Evolutionary conservation across 2,329 filamentous ascomycete genomes (phyloP), one percentile per base, ranked within the genome.

Genomic region (Rutstroemia sp.): DNA sequence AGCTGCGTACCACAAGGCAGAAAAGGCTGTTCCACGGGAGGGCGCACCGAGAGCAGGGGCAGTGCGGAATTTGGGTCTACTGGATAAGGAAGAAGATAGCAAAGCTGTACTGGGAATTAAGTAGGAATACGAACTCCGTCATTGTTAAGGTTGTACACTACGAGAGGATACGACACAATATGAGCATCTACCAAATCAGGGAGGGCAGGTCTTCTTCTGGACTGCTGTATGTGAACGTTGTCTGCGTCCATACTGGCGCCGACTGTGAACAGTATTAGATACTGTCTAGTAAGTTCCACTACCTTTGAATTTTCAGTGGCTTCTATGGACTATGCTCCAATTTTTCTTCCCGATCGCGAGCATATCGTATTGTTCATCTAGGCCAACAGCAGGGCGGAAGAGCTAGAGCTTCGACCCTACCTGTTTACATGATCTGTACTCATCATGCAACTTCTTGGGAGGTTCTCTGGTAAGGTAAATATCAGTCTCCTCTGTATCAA

Each of bases 71-170:
- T 73, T 97, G 60, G 92, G 92, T 46, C 73, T 96, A 63, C 69
- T 97, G 66, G 86, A 87, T 68, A 90, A 90, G 72, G 87, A 94
- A 64, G 88, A 95, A 65, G 88, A 94, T 65, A 82, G 85, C 56
- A 82, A 86, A 70, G 79, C 80, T 69, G 78, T 77, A 47, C 59
- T 78, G 61, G 69, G 65, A 17, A 27, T 44, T 12, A 70, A 69
- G 58, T 70, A 60, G 68, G 53, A 42, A 23, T 46, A 25, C 27
- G 21, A 39, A 52, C 50, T 48, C 42, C 51, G 38, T 30, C 10
- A 48, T 44, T 23, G 42, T 44, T 30, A 54, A 50, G 42, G 37
- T 60, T 69, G 68, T 69, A 69, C 57, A 67, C 66, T 67, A 64
- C 60, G 61, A 60, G 58, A 54, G 48, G 21, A 38, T 16, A 54